phyloP scores from a whole-genome alignment of 371 early-diverging fungal species.

The Quaeritorhiza haematococci region DNA sequence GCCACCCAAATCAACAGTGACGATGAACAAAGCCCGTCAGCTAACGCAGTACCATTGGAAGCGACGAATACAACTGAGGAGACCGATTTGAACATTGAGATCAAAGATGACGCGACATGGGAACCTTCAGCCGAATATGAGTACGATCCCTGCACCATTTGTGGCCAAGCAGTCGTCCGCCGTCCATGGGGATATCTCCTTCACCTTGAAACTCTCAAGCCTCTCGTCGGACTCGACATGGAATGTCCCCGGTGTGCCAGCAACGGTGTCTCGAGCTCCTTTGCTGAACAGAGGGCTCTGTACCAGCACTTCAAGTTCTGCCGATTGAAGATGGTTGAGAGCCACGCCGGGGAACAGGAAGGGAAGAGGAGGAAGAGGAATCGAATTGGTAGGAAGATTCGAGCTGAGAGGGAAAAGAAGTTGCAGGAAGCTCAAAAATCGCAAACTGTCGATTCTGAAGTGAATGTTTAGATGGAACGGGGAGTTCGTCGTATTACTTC shows the following conservation, averaged over 20 bases:
- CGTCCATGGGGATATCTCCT: constrained; percentile 34
- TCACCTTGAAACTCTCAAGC: constrained; percentile 48
- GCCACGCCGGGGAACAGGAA: too few species aligned
- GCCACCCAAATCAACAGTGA: not conserved
- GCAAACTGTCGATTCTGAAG: too few species aligned
- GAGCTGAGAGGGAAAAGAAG: too few species aligned
- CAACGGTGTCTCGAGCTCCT: constrained; percentile 13
- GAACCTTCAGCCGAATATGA: constrained; percentile 34
- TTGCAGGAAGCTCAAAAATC: too few species aligned
- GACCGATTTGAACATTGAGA: too few species aligned
- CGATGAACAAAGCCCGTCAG: not conserved
- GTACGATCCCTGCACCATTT: constrained; percentile 35
- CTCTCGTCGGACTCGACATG: constrained; percentile 44
- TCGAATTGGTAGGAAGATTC: too few species aligned
- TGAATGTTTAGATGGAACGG: too few species aligned
- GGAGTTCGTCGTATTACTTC: too few species aligned
- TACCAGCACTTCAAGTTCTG: constrained; percentile 49
- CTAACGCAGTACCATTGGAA: not conserved
- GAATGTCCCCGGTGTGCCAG: constrained; percentile 27
- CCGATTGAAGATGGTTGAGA: constrained; percentile 11
- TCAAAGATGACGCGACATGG: too few species aligned
- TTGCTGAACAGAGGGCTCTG: constrained; percentile 43
- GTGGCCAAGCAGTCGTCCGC: constrained; percentile 40
- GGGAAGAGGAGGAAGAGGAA: too few species aligned
- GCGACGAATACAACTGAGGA: not conserved